Percentiles rank a stretch among this genome's conserved stretches.
Evolutionary conservation across 805 yeast species (phyloP).

Genomic region (Teunomyces barrocoloradensis): DNA sequence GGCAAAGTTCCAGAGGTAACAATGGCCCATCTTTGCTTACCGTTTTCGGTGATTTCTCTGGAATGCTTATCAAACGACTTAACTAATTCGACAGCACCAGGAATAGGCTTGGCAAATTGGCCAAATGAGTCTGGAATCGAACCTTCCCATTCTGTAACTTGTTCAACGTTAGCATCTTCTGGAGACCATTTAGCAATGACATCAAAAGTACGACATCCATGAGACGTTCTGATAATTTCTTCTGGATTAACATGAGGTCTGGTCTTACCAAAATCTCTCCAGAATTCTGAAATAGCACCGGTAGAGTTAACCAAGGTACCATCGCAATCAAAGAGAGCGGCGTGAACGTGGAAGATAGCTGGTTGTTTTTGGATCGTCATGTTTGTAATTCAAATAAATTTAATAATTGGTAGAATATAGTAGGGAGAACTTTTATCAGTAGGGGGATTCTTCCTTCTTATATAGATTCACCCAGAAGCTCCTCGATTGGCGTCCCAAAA

Average conservation of each 20-base stretch:
- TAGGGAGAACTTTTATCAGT: no score
- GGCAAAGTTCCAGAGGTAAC: conserved; percentile 81
- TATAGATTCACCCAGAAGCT: neutral
- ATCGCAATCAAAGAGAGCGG: conserved; percentile 76
- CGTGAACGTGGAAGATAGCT: conserved; percentile 42
- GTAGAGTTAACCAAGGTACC: conserved; percentile 86
- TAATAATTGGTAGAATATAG: neutral
- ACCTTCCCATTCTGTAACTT: conserved; percentile 65
- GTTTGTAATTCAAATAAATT: conserved; percentile 6
- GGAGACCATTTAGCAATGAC: conserved; percentile 74
- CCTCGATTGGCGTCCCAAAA: neutral
- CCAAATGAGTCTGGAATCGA: conserved; percentile 72
- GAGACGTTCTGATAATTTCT: conserved; percentile 69
- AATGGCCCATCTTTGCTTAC: conserved; percentile 70
- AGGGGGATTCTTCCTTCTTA: conserved; percentile 5
- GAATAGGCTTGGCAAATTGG: conserved; percentile 68
- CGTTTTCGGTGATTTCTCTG: conserved; percentile 38
- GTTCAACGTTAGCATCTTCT: conserved; percentile 63
- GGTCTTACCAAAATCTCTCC: conserved; percentile 69
- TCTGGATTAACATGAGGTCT: conserved; percentile 68
- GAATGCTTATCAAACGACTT: conserved; percentile 51
- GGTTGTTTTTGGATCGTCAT: conserved; percentile 39
- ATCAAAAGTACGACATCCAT: conserved; percentile 83
- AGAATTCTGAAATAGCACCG: conserved; percentile 76
- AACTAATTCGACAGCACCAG: conserved; percentile 70